Percentiles rank a stretch among this genome's conserved stretches.
These are phyloP conservation scores for Suillus hirtellus DNA, from an alignment of 768 basidiomycete species.

Conservation along the genomic window DNA sequence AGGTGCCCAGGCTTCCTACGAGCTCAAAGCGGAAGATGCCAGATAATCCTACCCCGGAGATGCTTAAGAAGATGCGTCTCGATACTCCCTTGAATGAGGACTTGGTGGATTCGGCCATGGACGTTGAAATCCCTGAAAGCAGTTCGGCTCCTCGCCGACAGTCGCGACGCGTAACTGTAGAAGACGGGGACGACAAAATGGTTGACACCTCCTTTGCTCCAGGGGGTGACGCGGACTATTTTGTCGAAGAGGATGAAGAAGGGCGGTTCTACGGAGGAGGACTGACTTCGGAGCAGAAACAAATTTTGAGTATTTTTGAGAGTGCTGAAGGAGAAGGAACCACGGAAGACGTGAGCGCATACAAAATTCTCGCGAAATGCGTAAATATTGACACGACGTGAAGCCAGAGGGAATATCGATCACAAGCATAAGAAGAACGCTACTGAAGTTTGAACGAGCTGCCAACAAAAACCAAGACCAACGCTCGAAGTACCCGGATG, in stretches of 20 bases:
- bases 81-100: constrained; percentile 34
- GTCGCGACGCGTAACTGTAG: constrained; percentile 51
- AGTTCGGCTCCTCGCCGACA: constrained; percentile 23
- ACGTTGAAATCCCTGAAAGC: constrained; percentile 10
- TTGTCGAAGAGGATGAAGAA: constrained; percentile 87
- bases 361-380: background rate
- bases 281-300: constrained; percentile 88
- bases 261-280: constrained; percentile 95
- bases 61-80: constrained; percentile 77
- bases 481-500: constrained; percentile 90
- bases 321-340: constrained; percentile 60
- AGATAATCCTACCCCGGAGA: constrained; percentile 75
- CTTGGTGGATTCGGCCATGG: constrained; percentile 13
- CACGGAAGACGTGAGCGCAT: constrained; percentile 63
- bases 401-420: constrained; percentile 71
- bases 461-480: constrained; percentile 96
- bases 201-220: constrained; percentile 64
- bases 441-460: constrained; percentile 83
- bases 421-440: constrained; percentile 66
- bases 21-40: constrained; percentile 74
- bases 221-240: constrained; percentile 88
- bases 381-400: constrained; percentile 10
- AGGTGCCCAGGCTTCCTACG: constrained; percentile 70
- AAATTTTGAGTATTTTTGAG: constrained; percentile 95
- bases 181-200: constrained; percentile 48